Evolutionary conservation across 2,329 filamentous ascomycete genomes (phyloP), one percentile per base, ranked within the genome.

Genomic region (Mariannaea sp.): DNA sequence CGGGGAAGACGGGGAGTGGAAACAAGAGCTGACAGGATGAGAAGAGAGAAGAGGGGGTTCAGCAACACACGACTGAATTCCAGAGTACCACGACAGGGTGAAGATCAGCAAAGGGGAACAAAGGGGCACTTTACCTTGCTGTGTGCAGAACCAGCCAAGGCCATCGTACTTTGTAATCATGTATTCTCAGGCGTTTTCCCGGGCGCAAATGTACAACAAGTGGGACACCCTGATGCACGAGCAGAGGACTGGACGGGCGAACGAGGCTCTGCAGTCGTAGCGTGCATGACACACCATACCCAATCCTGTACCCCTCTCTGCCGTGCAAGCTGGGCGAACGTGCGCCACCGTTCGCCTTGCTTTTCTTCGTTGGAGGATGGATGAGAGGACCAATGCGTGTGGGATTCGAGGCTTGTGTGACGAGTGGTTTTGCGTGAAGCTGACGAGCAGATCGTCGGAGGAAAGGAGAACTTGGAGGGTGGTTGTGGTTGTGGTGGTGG

Each of bases 381-480:
- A 36, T 50, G 44, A 53, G 58, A 63, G 56, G 60, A 59, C 10
- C 10, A 19, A 17, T 16, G 7, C 16, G 19, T 39, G 51, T 57
- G 47, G 56, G 40, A 36, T 59, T 35, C 55, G 49, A 56, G 53
- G 51, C 46, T 57, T 22, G 44, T 55, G 45, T n/a, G 49, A 46
- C 62, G 63, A 65, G 56, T 65, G 32, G 54, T 49, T 39, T 64
- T 50, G 45, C 42, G 62, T 61, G 61, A 65, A 65, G 63, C 63
- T 54, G 59, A 49, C 49, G 53, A 36, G n/a, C n/a, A n/a, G 49
- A 43, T 33, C 53, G 38, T 33, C 33, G 17, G 38, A 27, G 38
- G 42, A 38, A 42, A 29, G 36, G 20, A 32, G 55, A 47, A n/a
- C n/a, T n/a, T n/a, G n/a, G n/a, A 45, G 33, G 20, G 32, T 13